Base-by-base conservation (phyloP, 345 rosid species). In the Aquilaria yunnanensis region DNA sequence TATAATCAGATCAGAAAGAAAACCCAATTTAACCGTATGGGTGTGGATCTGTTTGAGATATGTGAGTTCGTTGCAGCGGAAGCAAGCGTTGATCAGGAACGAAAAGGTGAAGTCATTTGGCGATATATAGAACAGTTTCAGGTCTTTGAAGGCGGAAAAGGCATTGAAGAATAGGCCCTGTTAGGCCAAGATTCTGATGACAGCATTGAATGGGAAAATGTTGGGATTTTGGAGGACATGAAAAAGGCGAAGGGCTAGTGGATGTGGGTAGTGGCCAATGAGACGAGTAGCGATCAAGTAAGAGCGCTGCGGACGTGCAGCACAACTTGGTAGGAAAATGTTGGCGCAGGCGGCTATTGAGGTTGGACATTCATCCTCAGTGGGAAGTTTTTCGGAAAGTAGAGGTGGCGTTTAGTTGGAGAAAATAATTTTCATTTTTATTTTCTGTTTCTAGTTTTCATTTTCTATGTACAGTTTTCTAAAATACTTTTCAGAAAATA, bases 141-240 rank as follows among this genome's bases (percentile, higher is more conserved):
- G 56, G 46, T 9, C 43, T 6, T 59, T 67, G 72, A 79, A 79
- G 56, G 71, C 16, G 61, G 68, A 46, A 14, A 71, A 65, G 9
- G 76, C 63, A 9, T 58, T 41, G 9, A 5, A 51, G 53, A 51
- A 62, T 32, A 6, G 45, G 45, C 74, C 70, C 59, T 68, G 62
- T 13, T 70, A 56, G 34, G 72, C 78, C 1, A 66, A 63, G 62
- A 73, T 73, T 70, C 80, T 76, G 59, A 79, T 68, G 43, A 79
- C 73, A 69, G 83, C 78, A 52, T 79, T 79, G 72, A 64, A 79
- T 1, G 83, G 83, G 70, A 75, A 79, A 59, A 79, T 66, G 54
- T 73, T 79, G 65, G 83, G 82, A 11, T 14, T 41, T 32, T 47
- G 54, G 3, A 78, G 68, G 4, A 62, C 77, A 32, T 47, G 13